phyloP scores from a whole-genome alignment of 768 basidiomycete species.

The Pulveroboletus ravenelii region DNA sequence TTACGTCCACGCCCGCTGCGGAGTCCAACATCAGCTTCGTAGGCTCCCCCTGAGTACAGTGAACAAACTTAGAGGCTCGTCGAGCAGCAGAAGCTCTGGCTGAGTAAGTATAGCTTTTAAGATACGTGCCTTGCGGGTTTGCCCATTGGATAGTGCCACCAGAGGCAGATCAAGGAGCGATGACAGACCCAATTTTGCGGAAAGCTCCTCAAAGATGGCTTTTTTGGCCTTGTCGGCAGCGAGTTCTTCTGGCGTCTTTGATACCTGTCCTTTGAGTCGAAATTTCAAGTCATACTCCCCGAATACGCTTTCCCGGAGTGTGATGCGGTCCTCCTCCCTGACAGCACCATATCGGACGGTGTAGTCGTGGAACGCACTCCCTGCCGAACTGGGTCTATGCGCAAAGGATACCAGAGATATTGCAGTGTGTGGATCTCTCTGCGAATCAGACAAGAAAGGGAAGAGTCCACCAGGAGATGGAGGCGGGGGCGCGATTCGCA shows the following conservation, averaged over 20 bases:
- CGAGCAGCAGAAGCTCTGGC: slow-evolving; percentile 77
- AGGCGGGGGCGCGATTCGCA: slow-evolving; percentile 60
- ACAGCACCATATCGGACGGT: slow-evolving; percentile 89
- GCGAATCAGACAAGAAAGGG: slow-evolving; percentile 53
- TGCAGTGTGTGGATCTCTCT: slow-evolving; percentile 44
- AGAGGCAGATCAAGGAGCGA: slow-evolving; percentile 76
- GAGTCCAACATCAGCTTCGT: neutral
- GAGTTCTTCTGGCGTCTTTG: slow-evolving; percentile 22
- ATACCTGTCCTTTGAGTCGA: slow-evolving; percentile 18
- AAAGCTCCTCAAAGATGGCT: slow-evolving; percentile 48
- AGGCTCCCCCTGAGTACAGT: neutral
- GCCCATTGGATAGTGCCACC: slow-evolving; percentile 86
- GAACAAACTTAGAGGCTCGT: slow-evolving; percentile 80
- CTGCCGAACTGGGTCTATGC: slow-evolving; percentile 49
- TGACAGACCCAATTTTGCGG: slow-evolving; percentile 51
- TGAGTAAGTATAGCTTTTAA: slow-evolving; percentile 65
- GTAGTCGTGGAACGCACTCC: slow-evolving; percentile 85
- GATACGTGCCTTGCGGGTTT: slow-evolving; percentile 83
- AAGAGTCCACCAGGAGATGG: slow-evolving; percentile 68
- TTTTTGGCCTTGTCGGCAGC: slow-evolving; percentile 26
- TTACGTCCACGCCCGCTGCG: slow-evolving; percentile 74
- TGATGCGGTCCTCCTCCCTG: slow-evolving; percentile 76
- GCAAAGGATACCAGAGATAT: slow-evolving; percentile 64
- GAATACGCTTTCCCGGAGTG: slow-evolving; percentile 69
- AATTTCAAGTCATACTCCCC: slow-evolving; percentile 42